Evolutionary conservation across 139 green algal species (phyloP).

Genomic region (Chlorella sorokiniana): DNA sequence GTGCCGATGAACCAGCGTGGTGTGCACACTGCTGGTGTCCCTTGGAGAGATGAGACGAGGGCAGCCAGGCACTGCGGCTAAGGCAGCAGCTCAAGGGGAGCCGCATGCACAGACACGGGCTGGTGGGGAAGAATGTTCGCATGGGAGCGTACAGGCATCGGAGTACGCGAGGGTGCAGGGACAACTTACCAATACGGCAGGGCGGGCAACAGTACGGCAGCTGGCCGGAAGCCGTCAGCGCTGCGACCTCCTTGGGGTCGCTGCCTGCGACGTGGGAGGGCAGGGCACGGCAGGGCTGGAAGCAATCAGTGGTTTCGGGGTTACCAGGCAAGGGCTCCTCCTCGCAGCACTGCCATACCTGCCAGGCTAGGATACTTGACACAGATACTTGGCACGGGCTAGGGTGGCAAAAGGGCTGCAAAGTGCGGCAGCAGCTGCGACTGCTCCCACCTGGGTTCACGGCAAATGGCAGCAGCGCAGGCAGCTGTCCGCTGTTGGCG

Average conservation of each 20-base stretch:
- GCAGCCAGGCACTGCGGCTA: not conserved
- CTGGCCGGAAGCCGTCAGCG: not conserved
- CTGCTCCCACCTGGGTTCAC: not conserved
- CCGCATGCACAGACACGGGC: no score
- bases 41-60: not conserved
- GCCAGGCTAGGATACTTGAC: no score
- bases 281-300: not conserved
- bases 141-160: no score
- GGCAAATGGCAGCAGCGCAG: not conserved
- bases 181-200: not conserved
- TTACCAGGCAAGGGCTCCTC: not conserved
- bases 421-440: not conserved
- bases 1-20: no score
- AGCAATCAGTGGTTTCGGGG: not conserved
- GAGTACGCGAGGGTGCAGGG: not conserved
- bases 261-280: not conserved
- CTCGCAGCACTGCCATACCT: no score
- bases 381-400: not conserved
- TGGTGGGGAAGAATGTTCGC: no score
- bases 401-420: not conserved
- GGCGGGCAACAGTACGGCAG: constrained; percentile 27
- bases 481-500: not conserved
- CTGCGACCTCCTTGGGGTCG: not conserved
- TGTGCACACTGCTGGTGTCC: not conserved
- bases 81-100: not conserved